phyloP scores from a whole-genome alignment of 768 basidiomycete genomes.

The Hericium rajendrae region DNA sequence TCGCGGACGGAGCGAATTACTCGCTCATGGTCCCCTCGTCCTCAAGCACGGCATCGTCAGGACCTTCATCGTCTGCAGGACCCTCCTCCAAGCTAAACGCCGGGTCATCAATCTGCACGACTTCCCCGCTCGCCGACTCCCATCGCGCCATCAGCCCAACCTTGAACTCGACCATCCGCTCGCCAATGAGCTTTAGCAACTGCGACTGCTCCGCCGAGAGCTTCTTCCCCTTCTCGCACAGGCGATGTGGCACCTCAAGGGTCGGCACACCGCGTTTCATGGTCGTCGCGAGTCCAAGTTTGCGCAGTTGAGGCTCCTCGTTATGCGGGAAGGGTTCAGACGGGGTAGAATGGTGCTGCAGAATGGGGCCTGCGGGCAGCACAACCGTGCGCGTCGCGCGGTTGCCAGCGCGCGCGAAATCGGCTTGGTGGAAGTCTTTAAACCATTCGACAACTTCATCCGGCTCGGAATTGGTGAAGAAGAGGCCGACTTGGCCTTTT shows the following conservation, averaged over 20 bases:
- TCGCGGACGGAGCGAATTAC: constrained; percentile 16
- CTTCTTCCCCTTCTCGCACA: constrained; percentile 76
- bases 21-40: constrained; percentile 41
- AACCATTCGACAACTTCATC: constrained; percentile 94
- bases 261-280: constrained; percentile 86
- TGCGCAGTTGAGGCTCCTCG: constrained; percentile 93
- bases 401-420: constrained; percentile 89
- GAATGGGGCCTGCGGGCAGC: constrained; percentile 77
- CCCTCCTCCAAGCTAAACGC: constrained; percentile 22
- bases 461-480: constrained; percentile 89
- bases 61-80: constrained; percentile 18
- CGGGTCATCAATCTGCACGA: constrained; percentile 46
- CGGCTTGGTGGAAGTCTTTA: constrained; percentile 76
- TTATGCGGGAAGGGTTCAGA: constrained; percentile 92
- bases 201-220: constrained; percentile 86
- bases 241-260: constrained; percentile 63
- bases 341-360: constrained; percentile 70
- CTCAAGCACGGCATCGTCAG: constrained; percentile 18
- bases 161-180: constrained; percentile 80
- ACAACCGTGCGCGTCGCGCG: constrained; percentile 61
- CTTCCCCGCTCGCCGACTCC: constrained; percentile 58
- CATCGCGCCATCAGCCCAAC: constrained; percentile 65
- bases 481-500: constrained; percentile 87
- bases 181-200: constrained; percentile 82
- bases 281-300: constrained; percentile 77